A percentile compares a stretch with the other conserved stretches of the same genome.
Evolutionary conservation across 148 eudicot genomes (phyloP).

Genomic region (Bassia scoparia): DNA sequence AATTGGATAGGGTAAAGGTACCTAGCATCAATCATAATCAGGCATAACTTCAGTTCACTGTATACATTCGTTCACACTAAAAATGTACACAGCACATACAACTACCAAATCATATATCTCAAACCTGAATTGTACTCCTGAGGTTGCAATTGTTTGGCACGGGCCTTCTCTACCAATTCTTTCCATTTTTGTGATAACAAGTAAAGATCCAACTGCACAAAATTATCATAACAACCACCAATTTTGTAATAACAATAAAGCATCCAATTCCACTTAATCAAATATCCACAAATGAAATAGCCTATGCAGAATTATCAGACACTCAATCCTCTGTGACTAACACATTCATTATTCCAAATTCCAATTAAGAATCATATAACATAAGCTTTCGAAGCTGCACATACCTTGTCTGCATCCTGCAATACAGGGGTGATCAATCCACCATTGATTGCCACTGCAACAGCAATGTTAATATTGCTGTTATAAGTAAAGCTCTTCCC

Average conservation of each 20-base stretch:
- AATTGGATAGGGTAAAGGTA: conserved; percentile 85
- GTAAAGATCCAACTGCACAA: conserved; percentile 81
- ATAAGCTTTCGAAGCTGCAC: neutral
- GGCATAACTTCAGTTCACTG: conserved; percentile 7
- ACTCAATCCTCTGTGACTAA: neutral
- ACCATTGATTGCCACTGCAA: conserved; percentile 90
- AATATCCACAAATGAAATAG: neutral
- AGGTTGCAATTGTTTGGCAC: conserved; percentile 79
- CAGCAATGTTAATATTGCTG: conserved; percentile 79
- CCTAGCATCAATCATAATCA: conserved; percentile 38
- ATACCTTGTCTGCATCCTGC: conserved; percentile 94
- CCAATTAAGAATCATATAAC: neutral
- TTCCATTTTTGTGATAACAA: conserved; percentile 90
- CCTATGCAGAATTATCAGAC: too few relatives aligned
- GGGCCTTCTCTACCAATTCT: conserved; percentile 86
- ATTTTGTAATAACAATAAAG: neutral
- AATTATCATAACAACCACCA: neutral
- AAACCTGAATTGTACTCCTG: conserved; percentile 83
- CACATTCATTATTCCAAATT: neutral
- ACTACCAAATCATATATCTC: neutral
- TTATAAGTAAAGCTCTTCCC: conserved; percentile 85
- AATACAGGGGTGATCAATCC: conserved; percentile 96
- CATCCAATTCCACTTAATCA: neutral
- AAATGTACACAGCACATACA: neutral
- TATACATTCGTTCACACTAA: neutral